Base-by-base conservation (phyloP, 2,329 filamentous ascomycete genomes). In the Aspergillus niger region DNA sequence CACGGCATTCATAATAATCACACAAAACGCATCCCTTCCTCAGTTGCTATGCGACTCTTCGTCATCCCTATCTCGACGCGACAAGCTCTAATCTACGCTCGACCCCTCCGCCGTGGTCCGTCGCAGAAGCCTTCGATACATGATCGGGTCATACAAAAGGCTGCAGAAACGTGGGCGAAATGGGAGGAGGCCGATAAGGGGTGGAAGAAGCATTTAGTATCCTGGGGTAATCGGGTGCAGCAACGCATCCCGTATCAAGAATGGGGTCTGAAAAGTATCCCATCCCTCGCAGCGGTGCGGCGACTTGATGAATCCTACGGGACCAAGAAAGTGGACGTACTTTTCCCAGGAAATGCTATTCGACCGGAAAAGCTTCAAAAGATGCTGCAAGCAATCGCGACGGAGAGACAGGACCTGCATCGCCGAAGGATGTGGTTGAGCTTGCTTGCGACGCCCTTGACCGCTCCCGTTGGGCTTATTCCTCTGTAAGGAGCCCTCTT, bases 221-320 rank as follows among this genome's bases (percentile, higher is more conserved):
- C 85, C 61, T 96, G 94, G 76, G 95, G 95, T 58, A 97, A 99
- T 78, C 82, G 87, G 52, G 87, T 91, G 15, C 86, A 99, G 63
- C 88, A 91, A 69, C 87, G 91, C 64, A 96, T 99, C 70, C 91
- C 95, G 2, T 97, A 91, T 75, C 91, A 98, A 78, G 95, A 99
- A 88, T 99, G 95, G 95, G 92, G 91, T 0, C 83, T 99, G 67
- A 98, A 98, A 80, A 96, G 92, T 38, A 89, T 99, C 55, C 95
- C 95, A 48, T 89, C 93, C 22, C 82, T 96, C 67, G 91, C 88
- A 44, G 80, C 86, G 59, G 84, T 86, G 66, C 83, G 87, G 60
- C 83, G 85, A 67, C 81, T 85, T 52, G 87, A 91, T 55, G 86
- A 86, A 55, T 86, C 85, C 39, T 82, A 84, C 65, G 84, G 87